Evolutionary conservation across 345 rosid genomes (phyloP), one percentile per base, ranked within the genome.

Genomic region (Eucalyptus grandis): DNA sequence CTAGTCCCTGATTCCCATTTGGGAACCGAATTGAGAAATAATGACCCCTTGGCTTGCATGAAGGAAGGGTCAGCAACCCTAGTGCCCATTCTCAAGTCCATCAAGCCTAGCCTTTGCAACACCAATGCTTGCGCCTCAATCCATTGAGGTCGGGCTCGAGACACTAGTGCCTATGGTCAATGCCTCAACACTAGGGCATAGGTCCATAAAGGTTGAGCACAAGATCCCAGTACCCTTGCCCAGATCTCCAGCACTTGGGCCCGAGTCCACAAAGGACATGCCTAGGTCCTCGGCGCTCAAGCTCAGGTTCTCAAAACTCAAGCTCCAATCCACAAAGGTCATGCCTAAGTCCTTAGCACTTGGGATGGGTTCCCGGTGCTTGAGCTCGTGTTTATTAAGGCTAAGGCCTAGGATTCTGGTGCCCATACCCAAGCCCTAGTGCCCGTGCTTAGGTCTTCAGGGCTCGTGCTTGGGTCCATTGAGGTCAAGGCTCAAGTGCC

Each of bases 21-120:
- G 4, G 2, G 24, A 53, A 53, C 0, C 1, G 1, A 0, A 53
- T 0, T 0, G 0, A 0, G 24, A 53, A 53, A 0, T 0, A 51
- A 51, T 51, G 9, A 51, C 1, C 0, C 56, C 0, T 53, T 2
- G 0, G 1, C 62, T 0, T 56, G 26, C 27, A 56, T 21, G 62
- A 56, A 53, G 10, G 58, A 8, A 53, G 58, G 58, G 58, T 53
- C 0, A 0, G 0, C 0, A 0, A 24, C 62, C 30, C 62, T 24
- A 56, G 0, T 24, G 62, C 62, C 62, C 0, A 56, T 56, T 1
- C 27, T 24, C 0, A 56, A 0, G 62, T 22, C 62, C 27, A 56
- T 56, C 24, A 56, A 56, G 6, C 12, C 0, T 21, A 0, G 13
- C 6, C 3, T 10, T 22, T 9, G 3, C 6, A 22, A 56, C 30